Evolutionary conservation across 2,329 filamentous ascomycete genomes (phyloP), one percentile per base, ranked within the genome.

Genomic region (Pseudovirgaria hyperparasitica): DNA sequence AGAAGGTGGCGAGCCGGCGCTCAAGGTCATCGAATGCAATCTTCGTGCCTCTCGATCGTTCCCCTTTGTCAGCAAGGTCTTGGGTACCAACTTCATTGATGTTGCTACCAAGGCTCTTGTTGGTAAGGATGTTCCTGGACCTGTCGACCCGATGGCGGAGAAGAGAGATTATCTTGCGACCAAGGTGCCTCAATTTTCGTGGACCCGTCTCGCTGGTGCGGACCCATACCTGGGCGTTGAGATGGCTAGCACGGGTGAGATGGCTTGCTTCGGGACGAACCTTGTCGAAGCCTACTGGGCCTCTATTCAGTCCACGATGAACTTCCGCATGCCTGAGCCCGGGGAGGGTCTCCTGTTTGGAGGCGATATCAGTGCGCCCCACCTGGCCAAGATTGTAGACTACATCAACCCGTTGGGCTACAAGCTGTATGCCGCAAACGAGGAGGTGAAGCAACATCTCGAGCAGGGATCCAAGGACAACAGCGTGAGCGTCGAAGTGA

Each of bases 21-120:
- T 96, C 39, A 94, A 94, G 68, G 87, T 96, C 47, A 96, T 96
- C 37, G 87, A 96, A 62, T 96, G 87, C 66, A 96, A 96, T 58
- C 75, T 96, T 36, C 87, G 87, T 55, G 90, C 87, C 31, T 96
- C 87, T 33, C 85, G 87, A 37, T 96, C 87, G 1, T 96, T 96
- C 76, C 87, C 90, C 50, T 96, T 96, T 58, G 85, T 92, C 53
- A 87, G 79, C 71, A 96, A 96, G 66, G 86, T 94, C 22, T 75
- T 96, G 30, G 87, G 87, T 38, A 80, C 75, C 47, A 94, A 96
- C 71, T 94, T 96, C 67, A 92, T 96, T 39, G 86, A 94, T 40
- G 74, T 87, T 36, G 90, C 90, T 28, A 93, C 86, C 50, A 87
- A 85, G 59, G 90, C 87, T 28, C 77, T 96, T 28, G 72, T 92